These are phyloP conservation scores for Russula dissimulans DNA, from an alignment of 768 basidiomycete genomes.

Conservation along the genomic window DNA sequence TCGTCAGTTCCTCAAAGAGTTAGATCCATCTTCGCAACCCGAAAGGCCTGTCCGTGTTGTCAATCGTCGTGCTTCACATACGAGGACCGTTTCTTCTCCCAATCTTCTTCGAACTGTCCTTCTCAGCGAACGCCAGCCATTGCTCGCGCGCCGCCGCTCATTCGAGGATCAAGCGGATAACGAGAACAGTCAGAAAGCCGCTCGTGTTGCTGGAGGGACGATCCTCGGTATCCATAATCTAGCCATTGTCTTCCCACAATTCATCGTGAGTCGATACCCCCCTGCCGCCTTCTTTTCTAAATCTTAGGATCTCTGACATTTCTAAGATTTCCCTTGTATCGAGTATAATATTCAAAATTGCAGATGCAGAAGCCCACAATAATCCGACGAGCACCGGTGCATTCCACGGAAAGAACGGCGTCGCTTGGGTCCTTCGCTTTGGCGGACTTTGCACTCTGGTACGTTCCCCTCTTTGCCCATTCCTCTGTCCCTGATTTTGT, in stretches of 20 bases:
- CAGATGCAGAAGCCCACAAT: slow-evolving; percentile 48
- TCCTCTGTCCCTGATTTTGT: not conserved
- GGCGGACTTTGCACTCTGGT: slow-evolving; percentile 79
- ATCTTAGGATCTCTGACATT: not conserved
- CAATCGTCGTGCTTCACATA: slow-evolving; percentile 38
- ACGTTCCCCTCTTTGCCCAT: slow-evolving; percentile 16
- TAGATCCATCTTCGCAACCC: slow-evolving; percentile 3
- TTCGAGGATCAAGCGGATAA: slow-evolving; percentile 38
- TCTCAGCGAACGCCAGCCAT: slow-evolving; percentile 44
- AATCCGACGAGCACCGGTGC: slow-evolving; percentile 40
- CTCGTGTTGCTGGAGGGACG: slow-evolving; percentile 75
- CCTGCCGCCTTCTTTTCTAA: not conserved
- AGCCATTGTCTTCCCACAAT: slow-evolving; percentile 91
- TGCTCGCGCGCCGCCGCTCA: slow-evolving; percentile 52
- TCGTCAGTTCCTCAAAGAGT: slow-evolving; percentile 18
- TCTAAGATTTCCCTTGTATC: slow-evolving; percentile 74
- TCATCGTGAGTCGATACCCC: slow-evolving; percentile 53
- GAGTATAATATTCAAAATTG: slow-evolving; percentile 75
- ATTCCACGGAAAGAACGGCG: slow-evolving; percentile 78
- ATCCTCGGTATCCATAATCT: slow-evolving; percentile 93
- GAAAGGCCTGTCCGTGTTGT: not conserved
- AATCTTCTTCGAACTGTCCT: slow-evolving; percentile 26
- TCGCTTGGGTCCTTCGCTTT: slow-evolving; percentile 90
- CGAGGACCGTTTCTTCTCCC: slow-evolving; percentile 46
- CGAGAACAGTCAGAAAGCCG: slow-evolving; percentile 27